phyloP scores from a whole-genome alignment of 148 eudicot species.

The Camellia granthamiana region DNA sequence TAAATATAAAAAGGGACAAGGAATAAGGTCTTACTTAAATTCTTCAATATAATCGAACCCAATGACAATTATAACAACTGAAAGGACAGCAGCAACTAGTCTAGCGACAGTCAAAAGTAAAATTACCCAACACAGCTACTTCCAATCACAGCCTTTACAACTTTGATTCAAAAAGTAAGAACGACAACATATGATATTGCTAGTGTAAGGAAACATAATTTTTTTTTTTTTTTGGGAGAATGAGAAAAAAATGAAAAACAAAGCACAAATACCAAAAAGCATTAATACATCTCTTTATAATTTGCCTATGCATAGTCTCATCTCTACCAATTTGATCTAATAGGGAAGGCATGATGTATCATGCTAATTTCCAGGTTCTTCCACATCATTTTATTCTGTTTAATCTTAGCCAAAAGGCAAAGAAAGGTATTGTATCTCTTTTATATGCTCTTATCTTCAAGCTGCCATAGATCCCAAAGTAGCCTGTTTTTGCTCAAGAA shows the following conservation, averaged over 20 bases:
- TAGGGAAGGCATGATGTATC: background rate
- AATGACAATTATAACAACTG: background rate
- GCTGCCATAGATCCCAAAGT: slow-evolving; percentile 41
- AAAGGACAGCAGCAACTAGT: background rate
- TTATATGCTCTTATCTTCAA: slow-evolving; percentile 14
- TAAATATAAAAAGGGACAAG: no score
- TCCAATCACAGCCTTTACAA: background rate
- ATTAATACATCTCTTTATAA: background rate
- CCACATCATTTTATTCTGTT: background rate
- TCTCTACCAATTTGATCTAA: background rate
- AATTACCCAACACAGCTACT: background rate
- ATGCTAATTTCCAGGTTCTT: background rate
- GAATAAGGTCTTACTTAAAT: background rate
- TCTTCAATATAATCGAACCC: background rate
- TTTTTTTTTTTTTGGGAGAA: background rate
- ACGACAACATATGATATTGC: background rate
- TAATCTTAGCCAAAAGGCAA: background rate
- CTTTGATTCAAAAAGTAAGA: background rate
- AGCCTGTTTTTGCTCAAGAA: slow-evolving; percentile 38
- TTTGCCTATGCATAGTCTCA: background rate
- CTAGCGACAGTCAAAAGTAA: background rate
- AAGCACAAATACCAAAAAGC: background rate
- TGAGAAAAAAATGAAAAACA: background rate
- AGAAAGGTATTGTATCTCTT: background rate
- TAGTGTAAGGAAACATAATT: background rate